A percentile compares a stretch with the other conserved stretches of the same genome.
These are phyloP conservation scores for Cladosporium sp. DNA, from an alignment of 2,329 filamentous ascomycete genomes.

Conservation along the genomic window DNA sequence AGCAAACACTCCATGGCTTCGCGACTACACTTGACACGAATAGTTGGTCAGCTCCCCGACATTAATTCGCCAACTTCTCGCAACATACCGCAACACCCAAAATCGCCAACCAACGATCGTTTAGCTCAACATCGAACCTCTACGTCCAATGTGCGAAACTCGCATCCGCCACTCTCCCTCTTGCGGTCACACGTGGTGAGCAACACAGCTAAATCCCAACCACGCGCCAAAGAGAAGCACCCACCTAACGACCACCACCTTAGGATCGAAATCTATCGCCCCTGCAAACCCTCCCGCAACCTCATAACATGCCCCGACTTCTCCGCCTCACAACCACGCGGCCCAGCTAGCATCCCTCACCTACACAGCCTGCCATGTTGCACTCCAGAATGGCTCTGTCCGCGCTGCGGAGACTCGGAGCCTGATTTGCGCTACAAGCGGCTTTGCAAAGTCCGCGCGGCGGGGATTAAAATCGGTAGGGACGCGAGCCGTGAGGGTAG, in stretches of 20 bases:
- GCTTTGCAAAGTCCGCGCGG: slow-evolving; percentile 28
- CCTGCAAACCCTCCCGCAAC: slow-evolving; percentile 44
- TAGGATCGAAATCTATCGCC: slow-evolving; percentile 45
- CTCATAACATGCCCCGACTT: slow-evolving; percentile 45
- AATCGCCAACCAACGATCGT: neutral
- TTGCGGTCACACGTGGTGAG: slow-evolving; percentile 50
- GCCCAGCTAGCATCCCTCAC: slow-evolving; percentile 28
- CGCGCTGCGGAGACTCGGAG: slow-evolving; percentile 30
- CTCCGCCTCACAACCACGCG: slow-evolving; percentile 26
- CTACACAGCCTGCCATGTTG: slow-evolving; percentile 22
- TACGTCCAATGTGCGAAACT: slow-evolving; percentile 50
- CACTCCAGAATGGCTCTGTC: slow-evolving; percentile 28
- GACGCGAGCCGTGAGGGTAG: slow-evolving; percentile 28
- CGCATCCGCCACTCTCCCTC: slow-evolving; percentile 46
- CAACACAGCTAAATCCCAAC: neutral
- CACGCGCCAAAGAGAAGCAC: neutral
- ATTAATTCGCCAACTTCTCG: neutral
- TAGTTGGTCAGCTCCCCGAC: neutral
- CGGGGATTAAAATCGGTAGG: slow-evolving; percentile 31
- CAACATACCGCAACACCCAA: neutral
- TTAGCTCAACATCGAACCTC: neutral
- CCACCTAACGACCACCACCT: neutral
- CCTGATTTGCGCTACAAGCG: slow-evolving; percentile 29
- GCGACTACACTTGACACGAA: neutral
- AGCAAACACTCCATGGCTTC: neutral